Evolutionary conservation across 2,329 filamentous ascomycete species (phyloP).

Genomic region (Fusarium domesticum): DNA sequence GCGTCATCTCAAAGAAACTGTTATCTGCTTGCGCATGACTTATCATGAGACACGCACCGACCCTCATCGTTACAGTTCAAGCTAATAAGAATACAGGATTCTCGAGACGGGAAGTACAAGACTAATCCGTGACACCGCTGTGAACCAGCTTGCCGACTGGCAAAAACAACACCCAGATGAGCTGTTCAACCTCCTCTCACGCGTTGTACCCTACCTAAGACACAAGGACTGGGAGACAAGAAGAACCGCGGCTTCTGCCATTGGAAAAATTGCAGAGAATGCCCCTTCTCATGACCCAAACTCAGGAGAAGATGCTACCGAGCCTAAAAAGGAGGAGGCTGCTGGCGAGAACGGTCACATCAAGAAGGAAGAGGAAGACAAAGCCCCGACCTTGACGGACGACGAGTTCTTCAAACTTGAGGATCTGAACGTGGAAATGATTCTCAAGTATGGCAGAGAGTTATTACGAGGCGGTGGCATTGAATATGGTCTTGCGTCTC

Average conservation of each 20-base stretch:
- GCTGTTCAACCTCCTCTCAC: constrained; percentile 88
- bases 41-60: background rate
- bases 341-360: constrained; percentile 39
- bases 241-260: constrained; percentile 86
- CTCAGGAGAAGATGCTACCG: constrained; percentile 57
- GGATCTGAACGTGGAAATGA: constrained; percentile 71
- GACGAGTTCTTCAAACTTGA: constrained; percentile 69
- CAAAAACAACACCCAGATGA: constrained; percentile 98
- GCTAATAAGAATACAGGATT: constrained; percentile 55
- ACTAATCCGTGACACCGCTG: constrained; percentile 93
- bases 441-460: constrained; percentile 80
- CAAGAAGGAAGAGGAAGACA: constrained; percentile 62
- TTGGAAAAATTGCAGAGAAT: constrained; percentile 91
- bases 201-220: constrained; percentile 91
- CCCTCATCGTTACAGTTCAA: background rate
- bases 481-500: constrained; percentile 76
- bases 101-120: constrained; percentile 96
- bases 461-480: constrained; percentile 82
- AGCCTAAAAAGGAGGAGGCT: constrained; percentile 39
- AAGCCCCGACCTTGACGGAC: constrained; percentile 40
- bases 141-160: constrained; percentile 94
- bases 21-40: background rate
- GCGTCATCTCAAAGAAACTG: too few species aligned
- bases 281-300: constrained; percentile 88
- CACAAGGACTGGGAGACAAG: constrained; percentile 98